Conservation (phyloP, 164 flowering plant species). For the Chimonanthus praecox region DNA sequence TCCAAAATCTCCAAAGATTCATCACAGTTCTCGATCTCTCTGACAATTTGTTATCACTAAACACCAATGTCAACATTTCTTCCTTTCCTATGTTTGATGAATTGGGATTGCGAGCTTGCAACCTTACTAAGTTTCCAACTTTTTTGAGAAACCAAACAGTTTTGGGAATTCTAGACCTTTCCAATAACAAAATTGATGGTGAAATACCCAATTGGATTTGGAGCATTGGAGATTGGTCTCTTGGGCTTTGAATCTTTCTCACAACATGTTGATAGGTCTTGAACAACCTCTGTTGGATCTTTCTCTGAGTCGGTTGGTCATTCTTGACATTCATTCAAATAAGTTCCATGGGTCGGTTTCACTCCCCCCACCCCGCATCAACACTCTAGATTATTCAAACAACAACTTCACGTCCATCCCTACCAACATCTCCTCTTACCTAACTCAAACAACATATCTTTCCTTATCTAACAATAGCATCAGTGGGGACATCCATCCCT, state of each 20-base stretch:
- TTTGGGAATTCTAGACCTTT: constrained; percentile 32
- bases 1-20: constrained; percentile 13
- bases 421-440: neutral
- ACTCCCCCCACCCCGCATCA: neutral
- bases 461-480: constrained; percentile 38
- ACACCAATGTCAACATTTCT: neutral
- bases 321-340: constrained; percentile 43
- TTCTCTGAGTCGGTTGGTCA: neutral
- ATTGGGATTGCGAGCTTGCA: constrained; percentile 37
- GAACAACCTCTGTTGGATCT: constrained; percentile 4
- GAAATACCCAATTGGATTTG: constrained; percentile 39
- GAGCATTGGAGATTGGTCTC: constrained; percentile 9
- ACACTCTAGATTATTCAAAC: too few species aligned
- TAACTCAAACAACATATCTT: constrained; percentile 15
- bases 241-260: constrained; percentile 34
- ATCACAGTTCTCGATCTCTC: constrained; percentile 32
- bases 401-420: too few species aligned
- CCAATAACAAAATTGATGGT: constrained; percentile 33
- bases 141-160: constrained; percentile 25
- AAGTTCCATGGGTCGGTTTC: constrained; percentile 39
- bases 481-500: constrained; percentile 39
- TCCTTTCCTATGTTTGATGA: constrained; percentile 19
- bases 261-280: constrained; percentile 22
- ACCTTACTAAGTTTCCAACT: constrained; percentile 24
- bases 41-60: constrained; percentile 14